These are phyloP conservation scores for Fomitiporia mediterranea DNA, from an alignment of 1,284 basidiomycete genomes.

Conservation along the genomic window DNA sequence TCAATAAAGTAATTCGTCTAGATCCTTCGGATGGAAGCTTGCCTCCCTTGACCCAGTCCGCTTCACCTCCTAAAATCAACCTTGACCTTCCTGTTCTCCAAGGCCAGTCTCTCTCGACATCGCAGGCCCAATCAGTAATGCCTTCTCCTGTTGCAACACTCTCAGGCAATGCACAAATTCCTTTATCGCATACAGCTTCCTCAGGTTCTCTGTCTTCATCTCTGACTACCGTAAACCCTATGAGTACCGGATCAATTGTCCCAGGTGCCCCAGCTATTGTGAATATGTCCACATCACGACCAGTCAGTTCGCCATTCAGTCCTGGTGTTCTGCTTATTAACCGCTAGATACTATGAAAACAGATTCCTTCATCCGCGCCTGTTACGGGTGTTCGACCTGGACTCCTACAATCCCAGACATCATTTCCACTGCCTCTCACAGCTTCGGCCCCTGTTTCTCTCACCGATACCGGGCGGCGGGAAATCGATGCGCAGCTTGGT, in stretches of 20 bases:
- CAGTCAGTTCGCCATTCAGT: constrained; percentile 3
- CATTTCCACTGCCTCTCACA: neutral
- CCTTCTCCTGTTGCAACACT: constrained; percentile 9
- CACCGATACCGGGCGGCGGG: neutral
- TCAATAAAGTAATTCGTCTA: constrained; percentile 18
- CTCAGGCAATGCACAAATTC: constrained; percentile 2
- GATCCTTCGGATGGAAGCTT: constrained; percentile 14
- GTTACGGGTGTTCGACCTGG: constrained; percentile 4
- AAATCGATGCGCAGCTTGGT: constrained; percentile 2
- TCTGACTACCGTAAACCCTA: constrained; percentile 1
- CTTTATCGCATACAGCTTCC: neutral
- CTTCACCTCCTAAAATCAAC: constrained; percentile 23
- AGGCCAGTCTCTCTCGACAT: constrained; percentile 1
- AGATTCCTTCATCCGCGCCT: constrained; percentile 13
- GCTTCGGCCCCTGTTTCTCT: neutral
- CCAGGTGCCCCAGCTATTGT: neutral
- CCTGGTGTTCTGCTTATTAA: neutral
- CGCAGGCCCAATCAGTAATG: neutral
- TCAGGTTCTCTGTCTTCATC: constrained; percentile 2
- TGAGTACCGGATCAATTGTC: neutral
- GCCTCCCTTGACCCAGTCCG: constrained; percentile 26
- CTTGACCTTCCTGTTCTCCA: neutral
- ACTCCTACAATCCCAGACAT: constrained; percentile 8
- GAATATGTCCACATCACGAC: neutral
- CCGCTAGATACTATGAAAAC: constrained; percentile 1